Conservation (phyloP, 169 alveolate species). For the Plasmodium gonderi region DNA sequence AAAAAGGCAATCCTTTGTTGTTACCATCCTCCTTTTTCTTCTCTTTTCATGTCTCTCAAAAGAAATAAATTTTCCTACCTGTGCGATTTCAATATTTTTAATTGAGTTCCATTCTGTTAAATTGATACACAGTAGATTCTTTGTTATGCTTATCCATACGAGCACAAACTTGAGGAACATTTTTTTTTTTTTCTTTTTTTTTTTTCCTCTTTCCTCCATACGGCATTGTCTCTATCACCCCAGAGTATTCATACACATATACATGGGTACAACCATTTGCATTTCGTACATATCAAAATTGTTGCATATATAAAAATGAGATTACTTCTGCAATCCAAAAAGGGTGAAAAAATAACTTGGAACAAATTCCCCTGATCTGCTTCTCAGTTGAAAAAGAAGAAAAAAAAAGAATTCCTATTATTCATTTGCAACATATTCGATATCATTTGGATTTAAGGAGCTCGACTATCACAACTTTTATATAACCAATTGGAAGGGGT, state of each 20-base stretch:
- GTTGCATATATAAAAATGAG: too few species aligned
- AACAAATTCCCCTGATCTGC: too few species aligned
- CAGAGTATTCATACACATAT: background rate
- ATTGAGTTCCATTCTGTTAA: background rate
- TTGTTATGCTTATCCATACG: background rate
- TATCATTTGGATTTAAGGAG: background rate
- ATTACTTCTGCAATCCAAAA: too few species aligned
- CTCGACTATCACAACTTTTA: background rate
- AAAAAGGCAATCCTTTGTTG: background rate
- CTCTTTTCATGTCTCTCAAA: background rate
- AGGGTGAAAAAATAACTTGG: too few species aligned
- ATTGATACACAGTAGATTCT: background rate
- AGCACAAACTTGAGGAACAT: constrained; percentile 4
- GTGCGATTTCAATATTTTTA: background rate
- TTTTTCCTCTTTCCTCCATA: background rate
- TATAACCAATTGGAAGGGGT: background rate
- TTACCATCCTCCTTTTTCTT: background rate
- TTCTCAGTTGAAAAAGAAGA: background rate
- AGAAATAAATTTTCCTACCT: background rate
- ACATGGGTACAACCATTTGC: background rate
- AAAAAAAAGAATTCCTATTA: background rate
- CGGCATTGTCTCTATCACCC: background rate
- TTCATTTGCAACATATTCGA: background rate
- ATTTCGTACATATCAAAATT: too few species aligned
- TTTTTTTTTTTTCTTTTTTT: background rate